phyloP scores from a whole-genome alignment of 2,329 filamentous ascomycete species.

The Penicillium occitanis region DNA sequence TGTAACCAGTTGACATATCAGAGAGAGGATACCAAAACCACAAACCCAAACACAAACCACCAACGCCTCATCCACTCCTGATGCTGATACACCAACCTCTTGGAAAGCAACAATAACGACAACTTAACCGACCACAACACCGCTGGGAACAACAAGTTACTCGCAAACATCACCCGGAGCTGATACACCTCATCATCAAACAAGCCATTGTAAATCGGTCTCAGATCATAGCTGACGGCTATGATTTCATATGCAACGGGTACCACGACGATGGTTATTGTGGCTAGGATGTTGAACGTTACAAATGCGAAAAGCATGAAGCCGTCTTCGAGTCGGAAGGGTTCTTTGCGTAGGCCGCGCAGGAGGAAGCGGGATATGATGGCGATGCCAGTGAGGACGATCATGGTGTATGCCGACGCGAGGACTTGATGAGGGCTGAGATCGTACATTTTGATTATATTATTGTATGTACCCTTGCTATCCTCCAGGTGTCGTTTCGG shows the following conservation, averaged over 20 bases:
- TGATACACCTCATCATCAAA: slow-evolving; percentile 32
- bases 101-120: slow-evolving; percentile 42
- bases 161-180: slow-evolving; percentile 41
- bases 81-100: slow-evolving; percentile 36
- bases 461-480: neutral
- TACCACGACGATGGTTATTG: slow-evolving; percentile 38
- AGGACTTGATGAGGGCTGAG: slow-evolving; percentile 13
- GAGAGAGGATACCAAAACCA: slow-evolving; percentile 29
- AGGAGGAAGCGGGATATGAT: slow-evolving; percentile 22
- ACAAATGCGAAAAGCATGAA: slow-evolving; percentile 24
- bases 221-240: slow-evolving; percentile 26
- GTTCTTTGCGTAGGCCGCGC: slow-evolving; percentile 1
- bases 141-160: slow-evolving; percentile 40
- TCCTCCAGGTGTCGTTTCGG: neutral
- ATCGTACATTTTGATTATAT: slow-evolving; percentile 14
- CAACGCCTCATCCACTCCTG: slow-evolving; percentile 34
- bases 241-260: slow-evolving; percentile 36
- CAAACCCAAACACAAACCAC: slow-evolving; percentile 39
- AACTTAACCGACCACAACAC: slow-evolving; percentile 45
- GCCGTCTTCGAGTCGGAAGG: slow-evolving; percentile 19
- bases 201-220: slow-evolving; percentile 31
- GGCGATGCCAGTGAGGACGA: slow-evolving; percentile 22
- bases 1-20: neutral
- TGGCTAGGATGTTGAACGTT: slow-evolving; percentile 31
- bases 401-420: slow-evolving; percentile 24